These are phyloP conservation scores for Aspergillus sp. DNA, from an alignment of 2,329 filamentous ascomycete species.

Conservation along the genomic window DNA sequence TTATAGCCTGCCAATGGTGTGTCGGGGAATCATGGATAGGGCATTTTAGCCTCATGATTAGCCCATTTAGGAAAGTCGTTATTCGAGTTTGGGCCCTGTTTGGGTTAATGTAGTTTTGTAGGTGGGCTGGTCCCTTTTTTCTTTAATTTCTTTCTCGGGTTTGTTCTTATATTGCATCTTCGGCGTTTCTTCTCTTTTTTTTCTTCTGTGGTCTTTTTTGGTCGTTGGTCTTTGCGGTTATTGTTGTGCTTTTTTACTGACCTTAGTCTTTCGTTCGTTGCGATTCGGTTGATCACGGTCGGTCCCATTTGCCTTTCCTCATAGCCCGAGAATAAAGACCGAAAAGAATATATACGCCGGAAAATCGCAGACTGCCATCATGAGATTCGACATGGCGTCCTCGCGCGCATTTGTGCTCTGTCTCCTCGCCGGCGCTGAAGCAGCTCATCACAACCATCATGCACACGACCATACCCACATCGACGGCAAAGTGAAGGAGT, in stretches of 20 bases:
- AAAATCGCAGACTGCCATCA: slow-evolving; percentile 11
- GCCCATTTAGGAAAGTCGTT: neutral
- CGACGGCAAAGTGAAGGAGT: slow-evolving; percentile 6
- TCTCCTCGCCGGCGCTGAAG: slow-evolving; percentile 31
- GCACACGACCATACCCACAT: slow-evolving; percentile 21
- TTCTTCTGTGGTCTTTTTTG: neutral
- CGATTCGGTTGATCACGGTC: slow-evolving; percentile 6
- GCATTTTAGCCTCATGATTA: slow-evolving; percentile 10
- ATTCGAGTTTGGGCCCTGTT: neutral
- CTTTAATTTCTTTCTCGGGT: slow-evolving; percentile 2
- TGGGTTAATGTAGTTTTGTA: neutral
- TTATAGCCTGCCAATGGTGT: neutral
- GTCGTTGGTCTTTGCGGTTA: slow-evolving; percentile 1
- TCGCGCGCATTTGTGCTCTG: slow-evolving; percentile 28
- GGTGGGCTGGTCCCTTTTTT: slow-evolving; percentile 1
- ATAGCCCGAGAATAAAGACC: neutral
- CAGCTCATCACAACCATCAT: slow-evolving; percentile 19
- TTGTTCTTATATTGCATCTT: neutral
- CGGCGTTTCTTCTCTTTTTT: slow-evolving; percentile 1
- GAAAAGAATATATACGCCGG: neutral
- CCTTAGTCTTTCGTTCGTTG: slow-evolving; percentile 13
- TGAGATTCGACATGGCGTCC: slow-evolving; percentile 31
- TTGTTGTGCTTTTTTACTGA: slow-evolving; percentile 7
- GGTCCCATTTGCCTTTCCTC: neutral
- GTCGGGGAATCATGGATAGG: neutral